Conservation (phyloP, 352 stramenopile genomes). For the Pythium guiyangense region DNA sequence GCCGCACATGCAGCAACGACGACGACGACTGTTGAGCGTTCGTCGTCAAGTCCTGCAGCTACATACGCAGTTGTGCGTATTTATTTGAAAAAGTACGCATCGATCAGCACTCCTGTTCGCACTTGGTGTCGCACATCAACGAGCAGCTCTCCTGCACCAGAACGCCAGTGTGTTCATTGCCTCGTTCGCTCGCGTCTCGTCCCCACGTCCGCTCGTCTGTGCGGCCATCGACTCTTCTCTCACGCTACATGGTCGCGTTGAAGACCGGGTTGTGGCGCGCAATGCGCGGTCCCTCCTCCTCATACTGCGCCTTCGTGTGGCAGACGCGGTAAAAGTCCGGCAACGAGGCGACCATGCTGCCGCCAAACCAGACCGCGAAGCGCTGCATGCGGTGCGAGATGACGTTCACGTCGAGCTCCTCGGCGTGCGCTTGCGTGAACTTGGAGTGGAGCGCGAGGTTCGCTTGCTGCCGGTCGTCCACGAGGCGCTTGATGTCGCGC, state of each 20-base stretch:
- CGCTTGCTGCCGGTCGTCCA: constrained; percentile 85
- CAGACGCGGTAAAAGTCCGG: constrained; percentile 94
- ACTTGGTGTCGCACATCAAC: neutral
- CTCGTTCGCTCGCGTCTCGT: neutral
- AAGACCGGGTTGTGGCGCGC: constrained; percentile 95
- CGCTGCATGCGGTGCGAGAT: constrained; percentile 93
- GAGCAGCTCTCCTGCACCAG: no score
- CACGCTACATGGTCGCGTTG: constrained; percentile 87
- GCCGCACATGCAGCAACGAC: no score
- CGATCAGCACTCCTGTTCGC: no score
- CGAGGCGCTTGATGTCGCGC: constrained; percentile 92
- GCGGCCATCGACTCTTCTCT: neutral
- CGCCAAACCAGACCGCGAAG: constrained; percentile 95
- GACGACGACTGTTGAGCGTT: no score
- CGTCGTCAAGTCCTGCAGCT: no score
- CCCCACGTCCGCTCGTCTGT: no score
- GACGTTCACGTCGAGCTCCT: constrained; percentile 92
- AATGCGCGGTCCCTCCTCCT: constrained; percentile 94
- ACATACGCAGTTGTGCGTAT: neutral
- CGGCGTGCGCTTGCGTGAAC: constrained; percentile 55
- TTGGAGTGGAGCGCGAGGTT: constrained; percentile 84
- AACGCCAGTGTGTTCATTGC: neutral
- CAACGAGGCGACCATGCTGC: constrained; percentile 92
- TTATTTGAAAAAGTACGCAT: neutral
- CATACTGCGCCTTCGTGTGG: constrained; percentile 96